Evolutionary conservation across 495 filamentous ascomycete genomes (phyloP).

Genomic region (Penicillium parvum): DNA sequence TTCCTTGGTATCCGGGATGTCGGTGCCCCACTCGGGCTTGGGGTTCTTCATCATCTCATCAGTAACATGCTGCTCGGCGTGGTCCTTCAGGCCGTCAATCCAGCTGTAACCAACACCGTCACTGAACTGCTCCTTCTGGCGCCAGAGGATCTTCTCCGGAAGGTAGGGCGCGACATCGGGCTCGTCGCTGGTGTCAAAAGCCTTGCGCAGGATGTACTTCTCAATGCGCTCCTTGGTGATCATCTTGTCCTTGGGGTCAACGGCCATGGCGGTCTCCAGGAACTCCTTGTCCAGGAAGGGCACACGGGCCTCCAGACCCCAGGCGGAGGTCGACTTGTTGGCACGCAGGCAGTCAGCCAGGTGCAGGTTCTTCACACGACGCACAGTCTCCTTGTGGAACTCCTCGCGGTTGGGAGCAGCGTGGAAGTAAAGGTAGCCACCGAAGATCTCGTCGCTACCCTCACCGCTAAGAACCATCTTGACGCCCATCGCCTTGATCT

Average conservation of each 20-base stretch:
- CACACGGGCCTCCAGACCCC: constrained; percentile 96
- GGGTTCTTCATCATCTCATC: constrained; percentile 97
- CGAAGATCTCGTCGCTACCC: constrained; percentile 96
- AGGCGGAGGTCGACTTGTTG: constrained; percentile 98
- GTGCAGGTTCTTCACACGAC: constrained; percentile 92
- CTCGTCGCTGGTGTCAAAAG: constrained; percentile 88
- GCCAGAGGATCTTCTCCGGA: constrained; percentile 90
- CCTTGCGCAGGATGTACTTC: constrained; percentile 96
- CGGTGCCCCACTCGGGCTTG: constrained; percentile 88
- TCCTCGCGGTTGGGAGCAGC: constrained; percentile 82
- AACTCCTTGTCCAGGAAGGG: constrained; percentile 98
- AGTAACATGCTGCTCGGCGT: constrained; percentile 78
- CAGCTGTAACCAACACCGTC: constrained; percentile 98
- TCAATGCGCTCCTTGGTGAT: constrained; percentile 88
- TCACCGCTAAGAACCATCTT: constrained; percentile 99
- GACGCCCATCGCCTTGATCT: constrained; percentile 98
- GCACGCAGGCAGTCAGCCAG: constrained; percentile 91
- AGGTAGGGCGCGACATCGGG: constrained; percentile 77
- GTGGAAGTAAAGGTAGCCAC: constrained; percentile 98
- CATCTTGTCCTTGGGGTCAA: constrained; percentile 92
- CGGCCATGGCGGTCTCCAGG: constrained; percentile 83
- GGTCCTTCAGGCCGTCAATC: constrained; percentile 96
- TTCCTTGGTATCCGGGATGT: constrained; percentile 94
- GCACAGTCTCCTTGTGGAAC: constrained; percentile 90
- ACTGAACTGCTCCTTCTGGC: constrained; percentile 98